Percentiles rank a stretch among this genome's conserved stretches.
Conservation (phyloP, 179 eudicot genomes). For the Silene coronaria region DNA sequence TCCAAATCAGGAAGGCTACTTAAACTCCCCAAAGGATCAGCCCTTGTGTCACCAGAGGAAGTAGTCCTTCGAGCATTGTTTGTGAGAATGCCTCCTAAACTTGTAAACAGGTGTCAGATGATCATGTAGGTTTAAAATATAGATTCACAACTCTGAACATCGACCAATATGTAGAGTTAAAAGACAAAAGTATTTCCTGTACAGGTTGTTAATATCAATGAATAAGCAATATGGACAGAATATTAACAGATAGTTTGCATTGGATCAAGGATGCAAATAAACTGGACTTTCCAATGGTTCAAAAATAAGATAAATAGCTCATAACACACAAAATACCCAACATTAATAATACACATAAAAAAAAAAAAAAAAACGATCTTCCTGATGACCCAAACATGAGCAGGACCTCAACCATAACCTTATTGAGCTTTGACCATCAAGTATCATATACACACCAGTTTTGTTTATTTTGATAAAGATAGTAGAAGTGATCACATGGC, state of each 20-base stretch:
- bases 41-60: slow-evolving; percentile 54
- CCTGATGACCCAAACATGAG: background rate
- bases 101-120: background rate
- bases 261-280: background rate
- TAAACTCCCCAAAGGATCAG: slow-evolving; percentile 55
- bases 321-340: background rate
- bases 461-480: background rate
- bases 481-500: background rate
- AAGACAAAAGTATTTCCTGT: background rate
- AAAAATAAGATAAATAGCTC: background rate
- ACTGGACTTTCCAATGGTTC: background rate
- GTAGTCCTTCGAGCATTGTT: slow-evolving; percentile 53
- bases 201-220: background rate
- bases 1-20: slow-evolving; percentile 63
- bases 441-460: background rate
- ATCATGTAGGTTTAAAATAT: too few species aligned
- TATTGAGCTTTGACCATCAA: background rate
- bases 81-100: slow-evolving; percentile 52
- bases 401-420: background rate
- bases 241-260: background rate
- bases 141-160: too few species aligned
- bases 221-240: background rate
- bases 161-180: too few species aligned
- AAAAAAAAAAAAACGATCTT: background rate
- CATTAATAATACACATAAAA: background rate